Evolutionary conservation across 306 rosid species (phyloP).

Genomic region (Cucurbita pepo): DNA sequence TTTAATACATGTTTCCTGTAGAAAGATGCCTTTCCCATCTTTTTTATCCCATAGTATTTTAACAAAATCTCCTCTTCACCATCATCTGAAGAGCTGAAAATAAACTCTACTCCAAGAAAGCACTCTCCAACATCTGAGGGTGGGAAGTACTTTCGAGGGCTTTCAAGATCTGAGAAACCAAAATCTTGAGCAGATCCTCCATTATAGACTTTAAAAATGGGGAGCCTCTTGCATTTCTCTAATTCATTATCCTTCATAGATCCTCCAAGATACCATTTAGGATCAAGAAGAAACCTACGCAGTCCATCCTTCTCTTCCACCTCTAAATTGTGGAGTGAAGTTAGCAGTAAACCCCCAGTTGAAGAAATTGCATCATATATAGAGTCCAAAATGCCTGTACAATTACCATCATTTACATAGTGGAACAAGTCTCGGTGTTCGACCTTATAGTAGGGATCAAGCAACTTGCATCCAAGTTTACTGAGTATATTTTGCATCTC

Average conservation of each 20-base stretch:
- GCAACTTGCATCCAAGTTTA: conserved; percentile 69
- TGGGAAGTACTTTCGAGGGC: conserved; percentile 61
- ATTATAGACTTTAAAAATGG: conserved; percentile 56
- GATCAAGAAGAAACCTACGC: conserved; percentile 69
- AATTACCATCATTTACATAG: conserved; percentile 56
- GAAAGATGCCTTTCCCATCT: conserved; percentile 76
- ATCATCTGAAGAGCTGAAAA: conserved; percentile 38
- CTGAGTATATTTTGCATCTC: conserved; percentile 39
- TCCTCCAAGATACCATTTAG: conserved; percentile 76
- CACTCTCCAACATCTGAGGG: conserved; percentile 60
- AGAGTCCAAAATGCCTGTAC: conserved; percentile 56
- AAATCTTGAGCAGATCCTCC: conserved; percentile 33
- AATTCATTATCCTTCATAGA: conserved; percentile 38
- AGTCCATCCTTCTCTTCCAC: conserved; percentile 62
- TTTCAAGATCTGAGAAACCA: conserved; percentile 64
- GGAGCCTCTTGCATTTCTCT: conserved; percentile 54
- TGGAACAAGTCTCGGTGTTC: conserved; percentile 54
- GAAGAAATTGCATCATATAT: conserved; percentile 37
- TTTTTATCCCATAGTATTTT: conserved; percentile 62
- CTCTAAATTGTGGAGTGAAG: conserved; percentile 40
- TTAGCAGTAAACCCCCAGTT: conserved; percentile 23
- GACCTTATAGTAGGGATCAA: conserved; percentile 42
- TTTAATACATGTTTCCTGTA: conserved; percentile 47
- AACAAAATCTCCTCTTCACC: conserved; percentile 58
- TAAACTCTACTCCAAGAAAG: conserved; percentile 64